phyloP scores from a whole-genome alignment of 2,329 filamentous ascomycete species.

The Elsinoe fawcettii region DNA sequence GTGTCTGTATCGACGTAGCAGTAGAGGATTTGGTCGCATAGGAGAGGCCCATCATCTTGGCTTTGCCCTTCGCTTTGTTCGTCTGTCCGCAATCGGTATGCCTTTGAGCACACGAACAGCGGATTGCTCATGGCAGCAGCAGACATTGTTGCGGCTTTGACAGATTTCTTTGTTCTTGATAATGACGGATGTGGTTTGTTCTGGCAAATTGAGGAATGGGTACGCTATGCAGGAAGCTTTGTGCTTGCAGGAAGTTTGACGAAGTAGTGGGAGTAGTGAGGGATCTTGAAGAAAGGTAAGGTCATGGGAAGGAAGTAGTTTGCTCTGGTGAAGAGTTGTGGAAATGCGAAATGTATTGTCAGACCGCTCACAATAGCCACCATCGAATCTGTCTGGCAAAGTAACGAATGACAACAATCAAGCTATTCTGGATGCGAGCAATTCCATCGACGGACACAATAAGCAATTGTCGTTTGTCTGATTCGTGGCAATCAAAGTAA shows the following conservation, averaged over 20 bases:
- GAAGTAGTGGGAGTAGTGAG: not conserved
- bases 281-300: not conserved
- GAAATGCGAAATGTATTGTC: not conserved
- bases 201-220: not conserved
- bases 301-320: not conserved
- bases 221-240: not conserved
- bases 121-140: not conserved
- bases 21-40: not conserved
- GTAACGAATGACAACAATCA: not conserved
- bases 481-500: not conserved
- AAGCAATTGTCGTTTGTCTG: not conserved
- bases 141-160: not conserved
- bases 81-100: not conserved
- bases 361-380: not conserved
- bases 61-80: not conserved
- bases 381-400: not conserved
- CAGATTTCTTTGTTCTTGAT: not conserved
- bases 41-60: not conserved
- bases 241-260: not conserved
- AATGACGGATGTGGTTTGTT: conserved; percentile 5
- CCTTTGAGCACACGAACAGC: conserved; percentile 5
- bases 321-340: not conserved
- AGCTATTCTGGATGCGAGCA: too few relatives aligned
- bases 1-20: not conserved
- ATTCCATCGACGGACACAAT: not conserved